phyloP scores from a whole-genome alignment of 2,329 filamentous ascomycete genomes.

The Volutella citrinella region DNA sequence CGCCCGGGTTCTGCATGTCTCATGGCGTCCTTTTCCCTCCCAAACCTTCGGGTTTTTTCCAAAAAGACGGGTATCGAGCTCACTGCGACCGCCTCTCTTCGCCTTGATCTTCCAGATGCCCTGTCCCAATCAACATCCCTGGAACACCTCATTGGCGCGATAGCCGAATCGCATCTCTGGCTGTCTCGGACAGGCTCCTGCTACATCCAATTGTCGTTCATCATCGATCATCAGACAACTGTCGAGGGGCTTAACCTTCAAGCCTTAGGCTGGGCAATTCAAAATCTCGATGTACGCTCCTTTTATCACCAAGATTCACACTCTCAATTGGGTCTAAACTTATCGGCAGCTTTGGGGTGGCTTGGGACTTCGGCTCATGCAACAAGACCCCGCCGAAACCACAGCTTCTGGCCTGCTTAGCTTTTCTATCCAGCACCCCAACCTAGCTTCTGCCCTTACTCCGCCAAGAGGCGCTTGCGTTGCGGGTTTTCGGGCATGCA shows the following conservation, averaged over 20 bases:
- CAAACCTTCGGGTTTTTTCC: conserved; percentile 20
- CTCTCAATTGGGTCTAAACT: background rate
- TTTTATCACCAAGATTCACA: too few relatives aligned
- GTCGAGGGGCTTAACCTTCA: conserved; percentile 9
- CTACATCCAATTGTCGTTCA: conserved; percentile 25
- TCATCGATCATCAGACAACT: conserved; percentile 16
- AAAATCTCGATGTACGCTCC: conserved; percentile 25
- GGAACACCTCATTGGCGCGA: conserved; percentile 21
- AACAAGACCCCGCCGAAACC: too few relatives aligned
- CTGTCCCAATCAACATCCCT: conserved; percentile 11
- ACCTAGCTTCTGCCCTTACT: conserved; percentile 28
- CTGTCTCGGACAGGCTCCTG: conserved; percentile 29
- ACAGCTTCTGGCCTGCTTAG: conserved; percentile 19
- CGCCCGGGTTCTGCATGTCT: too few relatives aligned
- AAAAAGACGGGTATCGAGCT: conserved; percentile 22
- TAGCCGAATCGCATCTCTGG: conserved; percentile 29
- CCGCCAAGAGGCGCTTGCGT: conserved; percentile 24
- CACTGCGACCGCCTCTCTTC: conserved; percentile 22
- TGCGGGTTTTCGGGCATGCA: conserved; percentile 25
- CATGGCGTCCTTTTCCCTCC: conserved; percentile 21
- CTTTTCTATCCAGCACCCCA: conserved; percentile 37
- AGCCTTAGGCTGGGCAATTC: conserved; percentile 17
- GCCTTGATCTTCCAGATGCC: conserved; percentile 21
- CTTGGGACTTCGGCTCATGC: conserved; percentile 27
- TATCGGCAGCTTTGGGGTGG: conserved; percentile 29